These are phyloP conservation scores for Paramecium octaurelia DNA, from an alignment of 73 alveolate species.

Conservation along the genomic window DNA sequence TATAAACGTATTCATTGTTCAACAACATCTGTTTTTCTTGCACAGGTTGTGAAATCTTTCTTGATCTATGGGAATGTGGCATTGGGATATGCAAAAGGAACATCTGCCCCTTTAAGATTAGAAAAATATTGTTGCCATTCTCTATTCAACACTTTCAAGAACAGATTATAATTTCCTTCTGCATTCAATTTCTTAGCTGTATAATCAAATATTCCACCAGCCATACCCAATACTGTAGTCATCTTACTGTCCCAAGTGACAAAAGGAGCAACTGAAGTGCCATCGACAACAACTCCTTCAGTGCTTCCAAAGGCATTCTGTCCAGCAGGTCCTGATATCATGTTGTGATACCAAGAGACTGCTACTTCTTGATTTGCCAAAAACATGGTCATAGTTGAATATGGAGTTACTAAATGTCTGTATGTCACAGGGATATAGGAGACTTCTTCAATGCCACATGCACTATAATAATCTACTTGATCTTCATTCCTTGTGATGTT, in stretches of 20 bases:
- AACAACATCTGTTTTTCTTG: background rate
- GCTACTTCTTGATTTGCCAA: constrained; percentile 51
- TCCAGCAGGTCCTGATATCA: constrained; percentile 69
- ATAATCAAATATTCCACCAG: background rate
- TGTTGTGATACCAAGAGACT: constrained; percentile 64
- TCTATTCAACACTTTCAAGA: background rate
- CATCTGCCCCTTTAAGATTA: background rate
- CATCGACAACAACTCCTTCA: constrained; percentile 60
- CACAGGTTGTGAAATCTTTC: constrained; percentile 60
- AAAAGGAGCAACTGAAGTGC: constrained; percentile 59
- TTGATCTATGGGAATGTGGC: constrained; percentile 17
- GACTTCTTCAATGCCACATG: constrained; percentile 62
- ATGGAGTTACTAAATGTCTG: constrained; percentile 58
- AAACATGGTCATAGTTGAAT: constrained; percentile 65
- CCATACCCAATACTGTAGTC: constrained; percentile 60
- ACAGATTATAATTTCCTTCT: background rate
- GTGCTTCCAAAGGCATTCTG: constrained; percentile 49
- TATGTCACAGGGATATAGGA: constrained; percentile 16
- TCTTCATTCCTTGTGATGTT: constrained; percentile 56
- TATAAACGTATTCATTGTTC: background rate
- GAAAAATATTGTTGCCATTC: background rate
- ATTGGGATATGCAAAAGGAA: constrained; percentile 57
- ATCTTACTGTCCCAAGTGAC: constrained; percentile 68
- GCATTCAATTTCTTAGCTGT: background rate
- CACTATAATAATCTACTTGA: constrained; percentile 53